A percentile compares a stretch with the other conserved stretches of the same genome.
Evolutionary conservation across 2,329 filamentous ascomycete species (phyloP).

Genomic region (Neofusicoccum parvum): DNA sequence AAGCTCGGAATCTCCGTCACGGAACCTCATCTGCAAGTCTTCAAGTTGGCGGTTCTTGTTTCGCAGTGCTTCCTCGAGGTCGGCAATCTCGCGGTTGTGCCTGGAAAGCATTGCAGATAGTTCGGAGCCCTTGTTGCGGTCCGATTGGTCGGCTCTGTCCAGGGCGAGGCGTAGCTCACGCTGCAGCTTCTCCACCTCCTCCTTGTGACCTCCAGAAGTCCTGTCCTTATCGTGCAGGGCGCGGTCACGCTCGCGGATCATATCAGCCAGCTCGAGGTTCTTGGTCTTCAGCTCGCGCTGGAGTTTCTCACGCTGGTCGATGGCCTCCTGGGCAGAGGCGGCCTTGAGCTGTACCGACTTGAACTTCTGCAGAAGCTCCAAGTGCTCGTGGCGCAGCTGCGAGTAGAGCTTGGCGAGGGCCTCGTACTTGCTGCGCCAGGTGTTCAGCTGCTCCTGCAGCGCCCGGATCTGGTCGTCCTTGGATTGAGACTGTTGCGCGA

Average conservation of each 20-base stretch:
- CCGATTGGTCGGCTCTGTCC: conserved; percentile 87
- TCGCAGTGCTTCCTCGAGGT: conserved; percentile 86
- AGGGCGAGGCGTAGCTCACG: conserved; percentile 90
- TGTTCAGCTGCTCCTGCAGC: conserved; percentile 95
- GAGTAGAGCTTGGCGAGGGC: conserved; percentile 96
- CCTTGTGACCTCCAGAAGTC: conserved; percentile 80
- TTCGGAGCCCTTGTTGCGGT: conserved; percentile 92
- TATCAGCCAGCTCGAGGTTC: conserved; percentile 96
- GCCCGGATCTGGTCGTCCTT: conserved; percentile 94
- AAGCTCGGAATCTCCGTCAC: conserved; percentile 81
- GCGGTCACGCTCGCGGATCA: conserved; percentile 95
- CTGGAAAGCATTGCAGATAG: conserved; percentile 91
- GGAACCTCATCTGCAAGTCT: conserved; percentile 75
- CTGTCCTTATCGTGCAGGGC: conserved; percentile 93
- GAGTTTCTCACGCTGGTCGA: conserved; percentile 90
- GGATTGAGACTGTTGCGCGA: conserved; percentile 80
- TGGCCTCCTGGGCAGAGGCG: conserved; percentile 93
- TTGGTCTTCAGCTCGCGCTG: conserved; percentile 99
- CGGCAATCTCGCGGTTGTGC: conserved; percentile 96
- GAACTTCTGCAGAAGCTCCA: conserved; percentile 93
- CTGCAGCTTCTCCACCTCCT: conserved; percentile 92
- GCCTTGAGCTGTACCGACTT: conserved; percentile 96
- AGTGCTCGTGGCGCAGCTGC: conserved; percentile 89
- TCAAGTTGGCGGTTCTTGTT: conserved; percentile 88
- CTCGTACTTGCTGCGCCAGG: conserved; percentile 96